Base-by-base conservation (phyloP, 2,329 filamentous ascomycete species). In the Bretziella fagacearum region DNA sequence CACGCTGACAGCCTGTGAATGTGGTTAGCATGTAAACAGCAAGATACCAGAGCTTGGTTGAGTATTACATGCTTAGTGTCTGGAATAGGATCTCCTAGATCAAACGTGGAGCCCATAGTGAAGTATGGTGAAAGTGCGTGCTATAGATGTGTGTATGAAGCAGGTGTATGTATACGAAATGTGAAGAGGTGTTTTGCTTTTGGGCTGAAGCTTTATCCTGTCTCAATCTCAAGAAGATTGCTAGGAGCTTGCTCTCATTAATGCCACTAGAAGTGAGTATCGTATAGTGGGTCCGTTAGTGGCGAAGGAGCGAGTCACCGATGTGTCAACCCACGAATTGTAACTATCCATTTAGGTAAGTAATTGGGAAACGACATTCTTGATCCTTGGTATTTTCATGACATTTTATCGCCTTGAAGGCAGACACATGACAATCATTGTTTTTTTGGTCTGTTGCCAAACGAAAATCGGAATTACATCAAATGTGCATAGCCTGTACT, bases 1-100 rank as follows among this genome's bases (percentile, higher is more conserved):
- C 35, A 96, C 89, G 61, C 89, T 96, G 54, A 96, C 84, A 53
- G 89, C 91, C 87, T 95, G 46, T 2, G 17, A 4, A 17, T 17
- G 11, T 29, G 4, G 26, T 43, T 7, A 35, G 15, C 48, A 7
- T 35, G 3, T 6, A 18, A 25, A 18, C 17, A 41, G 15, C 27
- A 6, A 27, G 3, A 10, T 20, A n/a, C 11, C 40, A 26, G n/a
- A 15, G 27, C 13, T 18, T n/a, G 30, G 30, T n/a, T 25, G 26
- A 32, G 10, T 69, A 75, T 65, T 67, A 85, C 81, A 68, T 89
- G 83, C 49, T 79, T 74, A 48, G 82, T 87, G 59, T 87, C 77
- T 32, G 83, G 83, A 51, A 89, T 83, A 4, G 82, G 74, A 56
- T 81, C 77, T 56, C 82, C 82, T 30, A 83, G 56, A 18, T 65